Conservation (phyloP, 202 grass and related monocot species). For the Brachypodium distachyon region DNA sequence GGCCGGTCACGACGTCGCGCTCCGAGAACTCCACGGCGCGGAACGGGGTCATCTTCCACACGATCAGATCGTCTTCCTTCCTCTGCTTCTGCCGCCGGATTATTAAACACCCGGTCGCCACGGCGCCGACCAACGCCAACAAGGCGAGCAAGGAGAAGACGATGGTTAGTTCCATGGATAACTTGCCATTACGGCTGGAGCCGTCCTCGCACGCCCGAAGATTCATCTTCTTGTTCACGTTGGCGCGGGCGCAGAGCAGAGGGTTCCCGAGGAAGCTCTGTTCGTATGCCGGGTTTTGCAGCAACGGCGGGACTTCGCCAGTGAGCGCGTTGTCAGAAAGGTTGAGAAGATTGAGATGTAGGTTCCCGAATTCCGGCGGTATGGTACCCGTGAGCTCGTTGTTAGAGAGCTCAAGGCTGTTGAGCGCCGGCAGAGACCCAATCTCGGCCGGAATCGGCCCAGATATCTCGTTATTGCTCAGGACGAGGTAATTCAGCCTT, state of each 20-base stretch:
- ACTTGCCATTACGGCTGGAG: background rate
- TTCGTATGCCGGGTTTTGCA: constrained; percentile 25
- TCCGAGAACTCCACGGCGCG: constrained; percentile 32
- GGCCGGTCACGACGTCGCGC: background rate
- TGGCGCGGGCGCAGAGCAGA: constrained; percentile 37
- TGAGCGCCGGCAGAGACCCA: constrained; percentile 23
- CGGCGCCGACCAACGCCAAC: background rate
- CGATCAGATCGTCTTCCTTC: background rate
- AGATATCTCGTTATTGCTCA: constrained; percentile 48
- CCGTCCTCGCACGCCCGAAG: background rate
- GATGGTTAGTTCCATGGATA: background rate
- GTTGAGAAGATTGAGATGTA: constrained; percentile 31
- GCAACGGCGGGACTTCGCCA: constrained; percentile 25
- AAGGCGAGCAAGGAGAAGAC: constrained; percentile 35
- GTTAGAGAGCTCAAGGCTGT: constrained; percentile 36
- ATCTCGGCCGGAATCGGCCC: constrained; percentile 30
- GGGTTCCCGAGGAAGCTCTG: constrained; percentile 37
- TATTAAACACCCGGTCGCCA: background rate
- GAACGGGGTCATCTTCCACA: constrained; percentile 60
- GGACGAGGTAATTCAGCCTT: constrained; percentile 19
- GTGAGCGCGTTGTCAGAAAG: constrained; percentile 54
- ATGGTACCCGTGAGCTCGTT: constrained; percentile 29
- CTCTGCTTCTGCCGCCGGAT: constrained; percentile 14
- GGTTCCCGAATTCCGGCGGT: constrained; percentile 20
- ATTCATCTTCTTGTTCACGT: background rate